phyloP scores from a whole-genome alignment of 768 basidiomycete genomes.

The Kwoniella sp. region DNA sequence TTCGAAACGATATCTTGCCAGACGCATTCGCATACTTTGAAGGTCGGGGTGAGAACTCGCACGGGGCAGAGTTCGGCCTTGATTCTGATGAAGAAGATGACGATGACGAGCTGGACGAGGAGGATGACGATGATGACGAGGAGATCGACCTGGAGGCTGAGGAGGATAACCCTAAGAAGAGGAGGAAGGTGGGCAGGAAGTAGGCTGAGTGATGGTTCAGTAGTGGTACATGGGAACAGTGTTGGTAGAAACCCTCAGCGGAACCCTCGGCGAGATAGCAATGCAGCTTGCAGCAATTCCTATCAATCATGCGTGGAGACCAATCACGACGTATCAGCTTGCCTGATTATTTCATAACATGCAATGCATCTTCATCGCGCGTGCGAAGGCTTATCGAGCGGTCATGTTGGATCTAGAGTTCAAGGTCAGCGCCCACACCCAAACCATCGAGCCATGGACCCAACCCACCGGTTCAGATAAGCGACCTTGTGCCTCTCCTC shows the following conservation, averaged over 20 bases:
- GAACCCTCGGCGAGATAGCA: too few species aligned
- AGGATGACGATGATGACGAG: conserved; percentile 39
- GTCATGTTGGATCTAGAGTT: conserved; percentile 21
- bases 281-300: too few species aligned
- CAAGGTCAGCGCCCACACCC: too few species aligned
- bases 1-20: conserved; percentile 37
- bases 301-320: too few species aligned
- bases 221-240: too few species aligned
- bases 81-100: conserved; percentile 25
- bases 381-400: conserved; percentile 6
- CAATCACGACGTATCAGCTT: too few species aligned
- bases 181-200: conserved; percentile 20
- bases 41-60: conserved; percentile 22
- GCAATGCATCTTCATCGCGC: too few species aligned
- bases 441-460: too few species aligned
- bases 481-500: conserved; percentile 63
- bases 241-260: too few species aligned
- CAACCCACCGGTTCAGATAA: conserved; percentile 60
- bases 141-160: conserved; percentile 43
- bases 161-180: conserved; percentile 39
- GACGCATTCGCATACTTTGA: conserved; percentile 41
- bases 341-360: too few species aligned
- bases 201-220: not conserved
- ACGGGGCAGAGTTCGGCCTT: conserved; percentile 18
- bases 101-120: conserved; percentile 34